Percentiles rank a stretch among this genome's conserved stretches.
These are phyloP conservation scores for Ettlia oleoabundans DNA, from an alignment of 139 green algal genomes.

Conservation along the genomic window DNA sequence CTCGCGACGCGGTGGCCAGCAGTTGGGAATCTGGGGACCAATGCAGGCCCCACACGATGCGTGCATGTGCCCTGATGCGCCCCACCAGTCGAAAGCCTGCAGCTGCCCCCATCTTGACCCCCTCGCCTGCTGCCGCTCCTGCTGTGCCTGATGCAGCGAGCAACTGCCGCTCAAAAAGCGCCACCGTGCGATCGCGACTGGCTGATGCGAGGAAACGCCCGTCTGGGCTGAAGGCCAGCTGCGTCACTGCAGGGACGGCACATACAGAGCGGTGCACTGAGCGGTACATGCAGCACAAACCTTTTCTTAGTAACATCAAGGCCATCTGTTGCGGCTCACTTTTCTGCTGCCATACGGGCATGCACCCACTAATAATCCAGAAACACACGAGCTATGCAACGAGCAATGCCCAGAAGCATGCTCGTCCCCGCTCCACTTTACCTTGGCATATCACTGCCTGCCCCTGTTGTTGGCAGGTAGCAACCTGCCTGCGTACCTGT, in stretches of 20 bases:
- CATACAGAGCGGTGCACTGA: too few species aligned
- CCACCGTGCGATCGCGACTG: conserved; percentile 64
- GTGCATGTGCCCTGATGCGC: conserved; percentile 69
- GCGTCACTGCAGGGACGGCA: conserved; percentile 64
- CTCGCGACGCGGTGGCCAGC: conserved; percentile 79
- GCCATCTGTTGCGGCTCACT: too few species aligned
- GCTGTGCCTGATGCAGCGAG: background rate
- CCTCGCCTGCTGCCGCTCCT: background rate
- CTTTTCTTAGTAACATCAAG: too few species aligned
- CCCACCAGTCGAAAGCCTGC: conserved; percentile 12
- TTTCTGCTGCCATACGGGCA: too few species aligned
- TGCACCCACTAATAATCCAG: background rate
- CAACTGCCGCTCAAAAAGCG: conserved; percentile 47
- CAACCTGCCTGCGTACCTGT: conserved; percentile 54
- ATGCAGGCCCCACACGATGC: conserved; percentile 79
- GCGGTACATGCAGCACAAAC: too few species aligned
- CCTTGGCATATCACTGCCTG: background rate
- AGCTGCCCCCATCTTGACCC: background rate
- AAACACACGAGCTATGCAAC: background rate
- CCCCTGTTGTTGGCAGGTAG: background rate
- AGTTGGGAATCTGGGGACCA: conserved; percentile 70
- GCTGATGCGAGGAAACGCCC: conserved; percentile 69
- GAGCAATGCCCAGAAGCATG: too few species aligned
- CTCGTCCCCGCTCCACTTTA: background rate
- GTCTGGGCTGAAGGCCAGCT: conserved; percentile 84